phyloP scores from a whole-genome alignment of 169 alveolate genomes.

The Cystoisospora suis region DNA sequence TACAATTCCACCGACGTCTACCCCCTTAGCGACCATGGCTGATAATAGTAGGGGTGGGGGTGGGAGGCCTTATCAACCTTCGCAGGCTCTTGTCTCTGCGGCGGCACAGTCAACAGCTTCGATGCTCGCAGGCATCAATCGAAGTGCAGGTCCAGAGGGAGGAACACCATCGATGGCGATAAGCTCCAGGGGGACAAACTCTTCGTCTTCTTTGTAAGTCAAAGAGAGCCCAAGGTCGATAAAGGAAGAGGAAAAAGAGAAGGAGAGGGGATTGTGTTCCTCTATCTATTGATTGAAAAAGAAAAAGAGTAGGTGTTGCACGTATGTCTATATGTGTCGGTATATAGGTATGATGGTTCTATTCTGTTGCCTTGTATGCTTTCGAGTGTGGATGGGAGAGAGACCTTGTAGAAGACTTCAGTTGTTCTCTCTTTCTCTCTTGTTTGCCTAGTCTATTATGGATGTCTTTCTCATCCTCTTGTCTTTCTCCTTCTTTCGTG shows the following conservation, averaged over 20 bases:
- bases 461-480: too few species aligned
- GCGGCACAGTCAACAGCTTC: constrained; percentile 3
- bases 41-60: too few species aligned
- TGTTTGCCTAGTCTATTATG: too few species aligned
- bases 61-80: too few species aligned
- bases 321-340: neutral
- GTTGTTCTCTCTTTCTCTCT: too few species aligned
- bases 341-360: too few species aligned
- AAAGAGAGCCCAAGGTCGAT: neutral
- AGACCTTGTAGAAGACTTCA: too few species aligned
- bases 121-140: neutral
- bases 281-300: neutral
- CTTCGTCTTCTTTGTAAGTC: neutral
- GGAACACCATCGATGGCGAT: neutral
- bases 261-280: neutral
- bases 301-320: neutral
- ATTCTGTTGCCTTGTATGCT: too few species aligned
- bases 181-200: neutral
- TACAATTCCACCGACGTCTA: too few species aligned
- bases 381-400: too few species aligned
- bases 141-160: neutral
- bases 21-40: too few species aligned
- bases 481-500: too few species aligned
- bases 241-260: neutral
- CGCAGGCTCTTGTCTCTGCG: neutral